Percentiles rank a stretch among this genome's conserved stretches.
Evolutionary conservation across 2,329 filamentous ascomycete species (phyloP).

Genomic region (Botrytis paeoniae): DNA sequence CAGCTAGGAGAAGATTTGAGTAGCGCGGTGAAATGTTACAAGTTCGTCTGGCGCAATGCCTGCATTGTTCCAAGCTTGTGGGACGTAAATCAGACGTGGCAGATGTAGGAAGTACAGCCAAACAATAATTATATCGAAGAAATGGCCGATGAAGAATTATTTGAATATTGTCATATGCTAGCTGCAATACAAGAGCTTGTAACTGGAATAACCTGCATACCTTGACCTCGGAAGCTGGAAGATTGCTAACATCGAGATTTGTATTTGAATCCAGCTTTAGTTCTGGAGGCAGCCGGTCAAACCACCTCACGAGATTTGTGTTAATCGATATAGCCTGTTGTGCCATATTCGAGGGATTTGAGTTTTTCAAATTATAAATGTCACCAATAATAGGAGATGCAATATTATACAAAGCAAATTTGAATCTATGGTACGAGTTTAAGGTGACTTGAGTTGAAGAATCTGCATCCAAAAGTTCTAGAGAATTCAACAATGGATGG

Average conservation of each 20-base stretch:
- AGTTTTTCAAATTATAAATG: background rate
- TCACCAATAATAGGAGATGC: background rate
- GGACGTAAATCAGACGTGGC: background rate
- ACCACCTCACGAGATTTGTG: background rate
- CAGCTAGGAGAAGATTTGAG: background rate
- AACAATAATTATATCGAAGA: background rate
- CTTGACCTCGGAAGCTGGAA: background rate
- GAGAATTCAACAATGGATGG: background rate
- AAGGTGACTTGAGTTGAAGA: background rate
- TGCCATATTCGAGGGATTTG: background rate
- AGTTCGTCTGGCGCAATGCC: background rate
- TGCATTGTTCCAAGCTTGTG: background rate
- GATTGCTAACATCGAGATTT: background rate
- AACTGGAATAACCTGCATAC: background rate
- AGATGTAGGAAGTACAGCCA: background rate
- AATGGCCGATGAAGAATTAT: background rate
- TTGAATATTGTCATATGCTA: background rate
- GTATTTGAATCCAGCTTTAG: background rate
- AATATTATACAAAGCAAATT: background rate
- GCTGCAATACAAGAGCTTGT: background rate
- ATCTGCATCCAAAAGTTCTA: background rate
- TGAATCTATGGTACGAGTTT: background rate
- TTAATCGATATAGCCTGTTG: background rate
- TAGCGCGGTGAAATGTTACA: background rate
- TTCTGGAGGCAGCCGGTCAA: background rate